Evolutionary conservation across 371 early-diverging fungal species (phyloP), one percentile per base, ranked within the genome.

Genomic region (Apophysomyces trapeziformis): DNA sequence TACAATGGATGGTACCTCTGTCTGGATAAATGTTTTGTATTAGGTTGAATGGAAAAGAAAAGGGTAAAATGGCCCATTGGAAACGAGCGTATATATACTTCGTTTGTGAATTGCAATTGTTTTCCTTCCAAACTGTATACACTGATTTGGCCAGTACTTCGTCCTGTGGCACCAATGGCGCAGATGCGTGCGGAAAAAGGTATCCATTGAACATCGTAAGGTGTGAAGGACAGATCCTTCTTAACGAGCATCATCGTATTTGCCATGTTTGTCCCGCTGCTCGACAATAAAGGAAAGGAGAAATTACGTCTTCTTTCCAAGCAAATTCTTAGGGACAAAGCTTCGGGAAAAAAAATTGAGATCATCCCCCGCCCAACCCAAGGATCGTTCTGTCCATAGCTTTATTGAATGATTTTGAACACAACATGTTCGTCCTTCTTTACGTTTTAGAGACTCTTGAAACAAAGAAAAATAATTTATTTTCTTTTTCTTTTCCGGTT

Each of bases 171-270:
- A 0, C 94, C 94, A 2, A 92, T 73, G 7, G 86, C 79, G 61
- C 92, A 92, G 45, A 92, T 69, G 21, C 86, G 77, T 11, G 91
- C 86, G 1, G 93, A 89, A 36, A 69, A 72, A 8, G 93, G 94
- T 8, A 94, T 74, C 94, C 94, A 94, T 47, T 78, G 69, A 9
- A 78, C 61, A 44, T 73, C 72, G 50, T 80, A 80, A 11, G 83
- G 80, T 44, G 78, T 77, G 38, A 76, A 80, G 5, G 74, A 61
- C 9, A 82, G 54, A 14, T 77, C 68, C 50, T 74, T 73, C 8
- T 47, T 68, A 18, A 81, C 64, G 38, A 68, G 58, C 16, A 46
- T 37, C 41, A 50, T 7, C 9, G 21, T 50, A 21, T 21, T 50
- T 8, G 32, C 11, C 54, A 50, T 50, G 54, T 8, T 8, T 41